Percentiles rank a stretch among this genome's conserved stretches.
Evolutionary conservation across 129 eudicot genomes (phyloP).

Genomic region (Scalesia atractyloides): DNA sequence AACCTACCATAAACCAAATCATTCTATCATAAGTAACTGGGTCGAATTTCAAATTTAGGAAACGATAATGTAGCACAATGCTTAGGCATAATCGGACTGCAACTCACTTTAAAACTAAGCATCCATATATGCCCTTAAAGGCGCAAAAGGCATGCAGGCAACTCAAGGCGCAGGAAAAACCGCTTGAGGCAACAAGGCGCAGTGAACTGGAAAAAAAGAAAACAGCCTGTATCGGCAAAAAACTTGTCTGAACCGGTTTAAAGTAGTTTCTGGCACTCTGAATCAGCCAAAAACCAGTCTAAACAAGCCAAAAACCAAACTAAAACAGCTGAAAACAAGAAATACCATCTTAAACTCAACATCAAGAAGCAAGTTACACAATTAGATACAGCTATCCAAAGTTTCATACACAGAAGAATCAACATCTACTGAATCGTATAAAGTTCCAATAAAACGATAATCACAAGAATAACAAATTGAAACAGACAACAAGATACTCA

Average conservation of each 20-base stretch:
- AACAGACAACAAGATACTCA: slow-evolving; percentile 32
- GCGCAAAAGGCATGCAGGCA: no score
- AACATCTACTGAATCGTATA: slow-evolving; percentile 11
- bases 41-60: background rate
- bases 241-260: no score
- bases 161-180: no score
- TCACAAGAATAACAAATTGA: slow-evolving; percentile 7
- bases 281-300: no score
- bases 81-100: background rate
- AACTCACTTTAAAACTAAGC: background rate
- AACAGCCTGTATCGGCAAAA: no score
- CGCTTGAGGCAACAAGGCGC: no score
- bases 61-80: background rate
- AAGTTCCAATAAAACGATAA: slow-evolving; percentile 4
- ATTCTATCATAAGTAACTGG: background rate
- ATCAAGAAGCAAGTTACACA: slow-evolving; percentile 15
- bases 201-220: no score
- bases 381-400: background rate
- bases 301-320: no score
- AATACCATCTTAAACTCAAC: background rate
- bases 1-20: background rate
- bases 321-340: background rate
- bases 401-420: background rate
- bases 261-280: no score
- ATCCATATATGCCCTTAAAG: background rate